Conservation (phyloP, 495 filamentous ascomycete species). For the Daldinia concentrica region DNA sequence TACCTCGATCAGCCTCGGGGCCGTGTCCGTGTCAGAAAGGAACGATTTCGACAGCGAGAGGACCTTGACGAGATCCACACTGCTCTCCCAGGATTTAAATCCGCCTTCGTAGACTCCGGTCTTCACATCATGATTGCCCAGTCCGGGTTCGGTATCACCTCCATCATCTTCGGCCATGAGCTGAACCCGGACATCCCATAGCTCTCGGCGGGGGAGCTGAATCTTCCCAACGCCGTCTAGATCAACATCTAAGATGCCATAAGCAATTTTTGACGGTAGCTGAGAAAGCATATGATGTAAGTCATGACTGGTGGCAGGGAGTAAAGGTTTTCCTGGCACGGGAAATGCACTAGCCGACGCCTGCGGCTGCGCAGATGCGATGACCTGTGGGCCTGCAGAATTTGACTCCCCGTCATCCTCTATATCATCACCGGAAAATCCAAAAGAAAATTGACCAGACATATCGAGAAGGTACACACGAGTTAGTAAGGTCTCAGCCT, state of each 20-base stretch:
- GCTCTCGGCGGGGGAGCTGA: conserved; percentile 80
- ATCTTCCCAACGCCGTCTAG: conserved; percentile 59
- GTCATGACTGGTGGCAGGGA: conserved; percentile 56
- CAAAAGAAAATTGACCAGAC: conserved; percentile 72
- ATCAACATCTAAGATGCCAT: conserved; percentile 67
- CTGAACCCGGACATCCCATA: conserved; percentile 94
- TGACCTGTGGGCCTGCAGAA: conserved; percentile 46
- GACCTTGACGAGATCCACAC: conserved; percentile 82
- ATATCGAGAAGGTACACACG: conserved; percentile 13
- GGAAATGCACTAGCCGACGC: conserved; percentile 57
- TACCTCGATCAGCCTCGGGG: conserved; percentile 77
- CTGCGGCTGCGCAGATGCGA: conserved; percentile 36
- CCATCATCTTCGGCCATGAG: conserved; percentile 78
- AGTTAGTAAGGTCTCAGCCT: neutral
- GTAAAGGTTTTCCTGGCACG: conserved; percentile 58
- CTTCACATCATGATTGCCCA: conserved; percentile 85
- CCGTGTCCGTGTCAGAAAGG: conserved; percentile 57
- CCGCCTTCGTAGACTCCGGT: conserved; percentile 95
- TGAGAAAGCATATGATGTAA: conserved; percentile 66
- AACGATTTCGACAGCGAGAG: conserved; percentile 65
- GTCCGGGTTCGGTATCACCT: conserved; percentile 57
- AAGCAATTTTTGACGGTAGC: conserved; percentile 83
- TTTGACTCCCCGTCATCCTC: conserved; percentile 62
- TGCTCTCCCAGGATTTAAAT: conserved; percentile 99
- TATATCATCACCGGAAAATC: conserved; percentile 86